Evolutionary conservation across 306 rosid genomes (phyloP).

Genomic region (Leucaena leucocephala): DNA sequence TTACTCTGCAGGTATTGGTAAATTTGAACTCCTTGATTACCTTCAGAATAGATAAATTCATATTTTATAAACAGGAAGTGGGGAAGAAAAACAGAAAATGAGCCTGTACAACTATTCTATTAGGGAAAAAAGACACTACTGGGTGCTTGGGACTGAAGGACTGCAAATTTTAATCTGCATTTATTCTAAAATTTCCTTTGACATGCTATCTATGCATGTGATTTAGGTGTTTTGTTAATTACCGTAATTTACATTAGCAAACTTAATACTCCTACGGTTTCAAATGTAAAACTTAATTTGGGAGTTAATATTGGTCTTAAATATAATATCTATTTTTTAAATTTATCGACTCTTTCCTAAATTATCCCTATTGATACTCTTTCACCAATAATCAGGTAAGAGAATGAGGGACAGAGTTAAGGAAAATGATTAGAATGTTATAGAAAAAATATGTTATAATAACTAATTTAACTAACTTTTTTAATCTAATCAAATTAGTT

Average conservation of each 20-base stretch:
- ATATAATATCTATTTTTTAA: no score
- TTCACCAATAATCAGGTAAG: no score
- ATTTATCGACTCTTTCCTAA: no score
- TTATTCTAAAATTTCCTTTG: constrained; percentile 5
- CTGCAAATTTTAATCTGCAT: not conserved
- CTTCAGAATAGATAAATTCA: not conserved
- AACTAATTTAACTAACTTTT: no score
- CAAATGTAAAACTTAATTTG: no score
- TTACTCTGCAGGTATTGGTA: not conserved
- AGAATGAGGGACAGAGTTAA: no score
- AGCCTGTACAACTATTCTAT: not conserved
- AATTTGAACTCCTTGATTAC: constrained; percentile 15
- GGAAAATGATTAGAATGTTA: no score
- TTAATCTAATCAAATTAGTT: no score
- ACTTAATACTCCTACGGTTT: not conserved
- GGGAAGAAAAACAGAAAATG: not conserved
- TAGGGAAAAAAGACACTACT: not conserved
- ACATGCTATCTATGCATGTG: constrained; percentile 8
- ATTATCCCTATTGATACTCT: no score
- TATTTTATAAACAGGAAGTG: not conserved
- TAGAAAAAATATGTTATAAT: no score
- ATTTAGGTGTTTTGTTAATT: constrained; percentile 25
- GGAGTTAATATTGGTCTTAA: no score
- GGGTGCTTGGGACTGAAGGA: not conserved
- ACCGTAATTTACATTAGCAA: not conserved